Base-by-base conservation (phyloP, 2,329 filamentous ascomycete species). In the Exophiala lecanii-corni region DNA sequence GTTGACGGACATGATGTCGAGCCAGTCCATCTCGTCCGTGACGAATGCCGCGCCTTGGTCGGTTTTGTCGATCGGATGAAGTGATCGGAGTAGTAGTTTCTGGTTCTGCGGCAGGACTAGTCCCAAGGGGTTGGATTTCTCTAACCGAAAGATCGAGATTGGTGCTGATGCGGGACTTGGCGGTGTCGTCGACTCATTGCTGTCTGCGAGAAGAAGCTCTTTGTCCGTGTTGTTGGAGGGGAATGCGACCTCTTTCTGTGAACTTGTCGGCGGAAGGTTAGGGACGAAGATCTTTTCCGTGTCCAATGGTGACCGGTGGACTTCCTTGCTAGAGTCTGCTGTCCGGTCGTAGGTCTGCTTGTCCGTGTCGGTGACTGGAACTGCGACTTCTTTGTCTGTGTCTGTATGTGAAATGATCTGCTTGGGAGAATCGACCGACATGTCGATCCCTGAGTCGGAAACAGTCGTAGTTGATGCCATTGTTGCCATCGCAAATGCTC, bases 211-310 rank as follows among this genome's bases (percentile, higher is more conserved):
- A 4, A 35, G 6, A 17, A 20, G 15, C 17, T 35, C 13, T 21
- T 41, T 30, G 30, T 30, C 39, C 19, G 13, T 18, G n/a, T 23
- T 15, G 16, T 15, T 9, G 16, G 16, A 4, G 9, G 39, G 39
- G 3, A 25, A 13, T 9, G 30, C 16, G 16, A 41, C 19, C 21
- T 41, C 39, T 17, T 36, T 35, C 15, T 36, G n/a, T 9, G 9
- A 9, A 15, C 17, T 36, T 9, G 17, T 17, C 12, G 38, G 38
- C 4, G 38, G 38, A 5, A 26, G 18, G 6, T 36, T 28, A 5
- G 39, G 39, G 3, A 41, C 39, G 15, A 36, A 20, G 16, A 36
- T 15, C 30, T 41, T 41, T n/a, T 35, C 16, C n/a, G 39, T 41
- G 20, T 41, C 30, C 20, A 15, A 18, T 9, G 23, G 15, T 7